These are phyloP conservation scores for Puccinia sorghi DNA, from an alignment of 1,284 basidiomycete genomes.

Conservation along the genomic window DNA sequence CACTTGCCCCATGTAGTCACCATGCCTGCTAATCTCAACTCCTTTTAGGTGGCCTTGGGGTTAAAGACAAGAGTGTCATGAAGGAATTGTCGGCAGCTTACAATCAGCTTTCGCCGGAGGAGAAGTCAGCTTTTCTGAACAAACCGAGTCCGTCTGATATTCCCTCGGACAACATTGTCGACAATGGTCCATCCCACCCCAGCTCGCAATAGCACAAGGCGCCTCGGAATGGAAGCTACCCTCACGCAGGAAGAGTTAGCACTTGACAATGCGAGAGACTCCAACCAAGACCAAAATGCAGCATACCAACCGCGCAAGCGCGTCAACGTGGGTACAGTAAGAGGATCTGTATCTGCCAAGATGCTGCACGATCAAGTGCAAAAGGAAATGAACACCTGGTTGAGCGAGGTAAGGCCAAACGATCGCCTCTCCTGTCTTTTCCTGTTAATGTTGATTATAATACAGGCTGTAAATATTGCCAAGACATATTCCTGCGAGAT, in stretches of 20 bases:
- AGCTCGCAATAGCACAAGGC: too few species aligned
- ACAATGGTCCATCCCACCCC: too few species aligned
- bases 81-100: neutral
- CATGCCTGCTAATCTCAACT: neutral
- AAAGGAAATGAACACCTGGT: neutral
- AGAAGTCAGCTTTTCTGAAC: neutral
- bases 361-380: neutral
- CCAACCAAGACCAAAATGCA: neutral
- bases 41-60: neutral
- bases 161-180: neutral
- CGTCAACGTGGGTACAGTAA: neutral
- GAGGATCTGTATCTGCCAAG: neutral
- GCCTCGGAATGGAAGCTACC: too few species aligned
- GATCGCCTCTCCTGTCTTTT: neutral
- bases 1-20: neutral
- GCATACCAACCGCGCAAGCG: too few species aligned
- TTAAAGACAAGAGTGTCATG: neutral
- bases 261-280: neutral
- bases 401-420: neutral
- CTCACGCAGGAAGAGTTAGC: too few species aligned
- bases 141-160: neutral
- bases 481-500: neutral
- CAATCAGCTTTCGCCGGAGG: neutral
- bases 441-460: neutral
- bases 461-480: neutral